Percentiles rank a stretch among this genome's conserved stretches.
These are phyloP conservation scores for Arthrocladium fulminans DNA, from an alignment of 2,329 filamentous ascomycete genomes.

Conservation along the genomic window DNA sequence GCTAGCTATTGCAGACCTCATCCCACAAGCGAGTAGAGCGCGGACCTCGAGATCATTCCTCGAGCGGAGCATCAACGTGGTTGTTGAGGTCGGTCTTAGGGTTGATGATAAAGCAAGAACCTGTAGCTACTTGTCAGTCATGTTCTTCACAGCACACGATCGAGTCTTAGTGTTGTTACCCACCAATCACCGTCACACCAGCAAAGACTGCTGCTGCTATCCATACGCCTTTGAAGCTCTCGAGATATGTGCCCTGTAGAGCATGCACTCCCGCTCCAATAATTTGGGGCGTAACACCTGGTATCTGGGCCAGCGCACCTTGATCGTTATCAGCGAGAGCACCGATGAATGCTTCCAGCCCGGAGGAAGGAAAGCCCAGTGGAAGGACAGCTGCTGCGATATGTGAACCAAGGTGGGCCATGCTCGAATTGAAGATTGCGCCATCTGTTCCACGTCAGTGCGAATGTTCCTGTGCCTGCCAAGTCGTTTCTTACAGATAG, in stretches of 20 bases:
- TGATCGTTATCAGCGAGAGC: constrained; percentile 8
- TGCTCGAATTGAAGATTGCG: constrained; percentile 15
- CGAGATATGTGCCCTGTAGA: constrained; percentile 13
- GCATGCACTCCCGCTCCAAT: constrained; percentile 11
- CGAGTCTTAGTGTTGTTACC: no score
- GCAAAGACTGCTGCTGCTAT: constrained; percentile 13
- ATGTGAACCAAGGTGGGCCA: constrained; percentile 7
- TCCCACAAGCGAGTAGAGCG: not conserved
- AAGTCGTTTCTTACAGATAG: constrained; percentile 7
- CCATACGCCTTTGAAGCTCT: constrained; percentile 14
- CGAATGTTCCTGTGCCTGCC: not conserved
- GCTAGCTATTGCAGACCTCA: no score
- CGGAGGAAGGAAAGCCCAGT: constrained; percentile 9
- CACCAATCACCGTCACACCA: constrained; percentile 9
- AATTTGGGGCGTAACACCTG: constrained; percentile 13
- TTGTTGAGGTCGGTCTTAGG: constrained; percentile 16
- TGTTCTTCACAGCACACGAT: not conserved
- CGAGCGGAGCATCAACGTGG: constrained; percentile 14
- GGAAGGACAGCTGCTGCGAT: constrained; percentile 12
- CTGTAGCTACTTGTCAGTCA: constrained; percentile 1
- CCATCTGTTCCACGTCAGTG: constrained; percentile 7
- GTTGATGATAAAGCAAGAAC: constrained; percentile 13
- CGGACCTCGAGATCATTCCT: not conserved
- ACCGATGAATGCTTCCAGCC: constrained; percentile 9
- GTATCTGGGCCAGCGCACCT: constrained; percentile 6